Evolutionary conservation across 2,329 filamentous ascomycete species (phyloP).

Genomic region (Fusarium phyllophilum): DNA sequence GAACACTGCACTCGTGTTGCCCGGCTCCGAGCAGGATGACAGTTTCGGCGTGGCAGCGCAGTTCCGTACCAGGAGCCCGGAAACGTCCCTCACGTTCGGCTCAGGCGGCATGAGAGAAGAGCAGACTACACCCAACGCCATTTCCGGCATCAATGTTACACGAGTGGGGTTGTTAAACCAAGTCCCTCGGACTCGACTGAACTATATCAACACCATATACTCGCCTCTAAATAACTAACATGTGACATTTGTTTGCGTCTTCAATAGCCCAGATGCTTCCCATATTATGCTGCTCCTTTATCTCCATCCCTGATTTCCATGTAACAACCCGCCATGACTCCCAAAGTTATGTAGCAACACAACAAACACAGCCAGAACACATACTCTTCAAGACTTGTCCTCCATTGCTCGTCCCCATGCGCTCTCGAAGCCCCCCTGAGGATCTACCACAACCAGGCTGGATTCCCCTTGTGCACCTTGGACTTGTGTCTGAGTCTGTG

Average conservation of each 20-base stretch:
- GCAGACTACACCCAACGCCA: slow-evolving; percentile 39
- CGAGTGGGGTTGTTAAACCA: slow-evolving; percentile 5
- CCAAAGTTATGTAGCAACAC: slow-evolving; percentile 24
- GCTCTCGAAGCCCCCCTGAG: slow-evolving; percentile 67
- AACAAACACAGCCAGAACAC: background rate
- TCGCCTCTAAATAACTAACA: slow-evolving; percentile 21
- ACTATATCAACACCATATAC: slow-evolving; percentile 1
- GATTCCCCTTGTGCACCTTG: slow-evolving; percentile 52
- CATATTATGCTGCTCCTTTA: slow-evolving; percentile 26
- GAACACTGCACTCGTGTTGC: background rate
- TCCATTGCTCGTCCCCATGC: slow-evolving; percentile 73
- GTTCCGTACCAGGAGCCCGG: background rate
- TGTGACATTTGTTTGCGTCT: slow-evolving; percentile 28
- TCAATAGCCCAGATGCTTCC: slow-evolving; percentile 31
- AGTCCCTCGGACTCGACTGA: slow-evolving; percentile 20
- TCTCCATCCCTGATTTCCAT: slow-evolving; percentile 8
- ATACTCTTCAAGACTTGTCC: slow-evolving; percentile 37
- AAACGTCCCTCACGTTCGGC: background rate
- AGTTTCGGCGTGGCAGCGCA: background rate
- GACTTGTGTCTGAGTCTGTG: slow-evolving; percentile 22
- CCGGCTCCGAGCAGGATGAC: background rate
- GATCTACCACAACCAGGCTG: slow-evolving; percentile 65
- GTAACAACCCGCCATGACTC: slow-evolving; percentile 27
- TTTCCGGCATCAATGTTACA: slow-evolving; percentile 40
- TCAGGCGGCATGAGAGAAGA: slow-evolving; percentile 7